These are phyloP conservation scores for Gonapodya prolifera DNA, from an alignment of 192 early-diverging fungal genomes.

Conservation along the genomic window DNA sequence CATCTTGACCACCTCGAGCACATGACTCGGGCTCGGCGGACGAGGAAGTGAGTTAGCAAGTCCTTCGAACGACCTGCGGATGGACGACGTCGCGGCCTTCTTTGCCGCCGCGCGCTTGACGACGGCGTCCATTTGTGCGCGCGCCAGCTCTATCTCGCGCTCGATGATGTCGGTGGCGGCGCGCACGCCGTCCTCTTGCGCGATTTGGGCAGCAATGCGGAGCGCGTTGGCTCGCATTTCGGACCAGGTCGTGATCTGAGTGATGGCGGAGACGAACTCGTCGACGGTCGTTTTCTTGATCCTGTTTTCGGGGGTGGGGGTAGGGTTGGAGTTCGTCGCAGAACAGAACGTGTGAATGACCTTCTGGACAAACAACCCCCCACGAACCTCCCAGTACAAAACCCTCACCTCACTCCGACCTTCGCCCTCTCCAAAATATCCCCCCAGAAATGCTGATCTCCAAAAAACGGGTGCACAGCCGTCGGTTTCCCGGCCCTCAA, in stretches of 20 bases:
- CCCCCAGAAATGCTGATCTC: conserved; percentile 58
- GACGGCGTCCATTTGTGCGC: not conserved
- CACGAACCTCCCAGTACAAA: too few relatives aligned
- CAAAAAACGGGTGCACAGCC: conserved; percentile 59
- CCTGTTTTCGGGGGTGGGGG: too few relatives aligned
- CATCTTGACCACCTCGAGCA: not conserved
- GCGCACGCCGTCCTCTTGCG: not conserved
- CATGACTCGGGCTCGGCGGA: not conserved
- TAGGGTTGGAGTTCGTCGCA: too few relatives aligned
- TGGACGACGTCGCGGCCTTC: not conserved
- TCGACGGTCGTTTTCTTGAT: not conserved
- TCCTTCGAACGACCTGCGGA: not conserved
- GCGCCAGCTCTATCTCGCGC: not conserved
- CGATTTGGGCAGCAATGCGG: not conserved
- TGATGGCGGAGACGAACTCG: not conserved
- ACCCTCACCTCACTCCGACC: not conserved
- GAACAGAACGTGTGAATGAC: too few relatives aligned
- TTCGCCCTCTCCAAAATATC: conserved; percentile 35
- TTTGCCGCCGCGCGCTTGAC: not conserved
- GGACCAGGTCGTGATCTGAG: not conserved
- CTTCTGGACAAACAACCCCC: too few relatives aligned
- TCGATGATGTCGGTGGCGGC: not conserved
- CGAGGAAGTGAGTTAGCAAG: not conserved
- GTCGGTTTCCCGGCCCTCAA: conserved; percentile 60
- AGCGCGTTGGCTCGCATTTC: not conserved